These are phyloP conservation scores for Zasmidium angulare DNA, from an alignment of 2,329 filamentous ascomycete species.

Conservation along the genomic window DNA sequence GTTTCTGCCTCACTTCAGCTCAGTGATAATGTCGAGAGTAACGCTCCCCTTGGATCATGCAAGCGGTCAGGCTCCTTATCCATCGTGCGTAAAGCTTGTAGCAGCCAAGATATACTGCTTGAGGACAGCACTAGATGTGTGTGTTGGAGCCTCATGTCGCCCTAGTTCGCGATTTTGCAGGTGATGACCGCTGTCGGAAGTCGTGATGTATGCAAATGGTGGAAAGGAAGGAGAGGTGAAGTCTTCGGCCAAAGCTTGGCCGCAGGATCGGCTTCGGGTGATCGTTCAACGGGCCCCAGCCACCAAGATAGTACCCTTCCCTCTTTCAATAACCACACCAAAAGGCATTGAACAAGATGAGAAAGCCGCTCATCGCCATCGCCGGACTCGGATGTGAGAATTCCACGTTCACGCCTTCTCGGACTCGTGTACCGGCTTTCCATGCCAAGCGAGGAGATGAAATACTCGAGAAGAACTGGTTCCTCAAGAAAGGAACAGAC, in stretches of 20 bases:
- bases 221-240: too few species aligned
- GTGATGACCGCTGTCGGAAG: too few species aligned
- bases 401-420: conserved; percentile 17
- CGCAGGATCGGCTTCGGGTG: neutral
- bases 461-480: conserved; percentile 10
- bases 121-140: too few species aligned
- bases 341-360: neutral
- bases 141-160: too few species aligned
- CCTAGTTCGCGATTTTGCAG: too few species aligned
- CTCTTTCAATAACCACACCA: neutral
- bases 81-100: too few species aligned
- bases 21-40: too few species aligned
- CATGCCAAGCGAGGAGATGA: conserved; percentile 14
- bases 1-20: too few species aligned
- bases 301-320: neutral
- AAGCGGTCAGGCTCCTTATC: too few species aligned
- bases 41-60: too few species aligned
- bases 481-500: conserved; percentile 11
- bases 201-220: too few species aligned
- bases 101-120: too few species aligned
- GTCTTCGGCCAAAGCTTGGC: neutral
- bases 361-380: conserved; percentile 15
- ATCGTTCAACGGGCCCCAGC: neutral
- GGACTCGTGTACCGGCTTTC: conserved; percentile 13
- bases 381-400: conserved; percentile 19